A percentile compares a stretch with the other conserved stretches of the same genome.
Conservation (phyloP, 768 basidiomycete species). For the Boletus pseudopeckii region DNA sequence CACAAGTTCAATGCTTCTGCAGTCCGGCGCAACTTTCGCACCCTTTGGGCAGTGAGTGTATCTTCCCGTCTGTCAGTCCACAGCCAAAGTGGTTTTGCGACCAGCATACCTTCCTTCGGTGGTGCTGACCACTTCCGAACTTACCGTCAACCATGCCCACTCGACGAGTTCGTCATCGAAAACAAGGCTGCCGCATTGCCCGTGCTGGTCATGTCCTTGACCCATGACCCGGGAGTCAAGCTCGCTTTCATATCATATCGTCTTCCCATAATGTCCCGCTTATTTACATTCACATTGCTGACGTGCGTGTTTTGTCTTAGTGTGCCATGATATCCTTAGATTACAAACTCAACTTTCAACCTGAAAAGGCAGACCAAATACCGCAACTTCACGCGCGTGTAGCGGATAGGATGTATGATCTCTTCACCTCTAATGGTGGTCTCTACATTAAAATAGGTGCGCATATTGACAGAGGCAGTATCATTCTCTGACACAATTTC, state of each 20-base stretch:
- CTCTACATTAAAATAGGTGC: constrained; percentile 81
- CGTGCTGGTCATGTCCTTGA: neutral
- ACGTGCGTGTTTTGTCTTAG: constrained; percentile 31
- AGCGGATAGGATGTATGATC: constrained; percentile 68
- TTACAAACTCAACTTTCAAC: constrained; percentile 87
- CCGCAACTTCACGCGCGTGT: constrained; percentile 83
- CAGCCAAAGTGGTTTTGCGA: neutral
- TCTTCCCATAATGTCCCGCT: neutral
- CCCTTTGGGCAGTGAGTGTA: constrained; percentile 45
- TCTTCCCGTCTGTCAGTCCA: neutral
- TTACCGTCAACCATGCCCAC: neutral
- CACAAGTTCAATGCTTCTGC: constrained; percentile 48
- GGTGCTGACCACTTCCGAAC: neutral
- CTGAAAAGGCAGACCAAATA: constrained; percentile 66
- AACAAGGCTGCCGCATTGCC: neutral
- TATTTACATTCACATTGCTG: neutral
- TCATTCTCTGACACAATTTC: neutral
- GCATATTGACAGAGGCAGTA: constrained; percentile 1
- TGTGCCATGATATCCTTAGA: constrained; percentile 69
- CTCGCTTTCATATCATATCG: neutral
- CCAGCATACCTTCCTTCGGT: neutral
- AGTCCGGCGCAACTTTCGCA: constrained; percentile 44
- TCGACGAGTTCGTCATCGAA: neutral
- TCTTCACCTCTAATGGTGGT: constrained; percentile 81
- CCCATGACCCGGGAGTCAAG: neutral